Conservation (phyloP, 106 monocot species). For the Apostasia shenzhenica region DNA sequence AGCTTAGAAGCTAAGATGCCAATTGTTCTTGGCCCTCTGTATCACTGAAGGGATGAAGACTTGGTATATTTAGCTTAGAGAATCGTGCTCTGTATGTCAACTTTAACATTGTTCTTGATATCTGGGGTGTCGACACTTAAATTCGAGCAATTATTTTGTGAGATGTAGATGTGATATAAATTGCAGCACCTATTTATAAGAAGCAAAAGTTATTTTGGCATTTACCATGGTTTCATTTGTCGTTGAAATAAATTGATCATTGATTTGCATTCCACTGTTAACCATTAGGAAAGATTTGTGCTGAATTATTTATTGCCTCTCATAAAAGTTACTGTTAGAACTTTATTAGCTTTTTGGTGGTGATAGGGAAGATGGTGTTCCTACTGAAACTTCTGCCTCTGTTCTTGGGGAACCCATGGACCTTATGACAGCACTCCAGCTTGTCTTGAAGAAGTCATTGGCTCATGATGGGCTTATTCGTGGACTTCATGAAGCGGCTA, state of each 20-base stretch:
- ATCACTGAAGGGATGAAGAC: no score
- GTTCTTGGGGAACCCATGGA: conserved; percentile 71
- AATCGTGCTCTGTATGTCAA: no score
- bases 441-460: conserved; percentile 55
- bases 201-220: no score
- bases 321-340: neutral
- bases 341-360: neutral
- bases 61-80: no score
- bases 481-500: conserved; percentile 61
- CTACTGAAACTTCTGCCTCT: conserved; percentile 21
- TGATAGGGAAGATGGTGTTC: conserved; percentile 35
- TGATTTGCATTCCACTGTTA: neutral
- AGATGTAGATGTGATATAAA: no score
- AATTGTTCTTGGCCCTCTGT: no score
- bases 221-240: no score
- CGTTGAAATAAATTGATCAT: neutral
- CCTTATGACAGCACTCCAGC: conserved; percentile 61
- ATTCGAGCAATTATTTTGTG: no score
- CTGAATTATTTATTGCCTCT: neutral
- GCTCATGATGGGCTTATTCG: conserved; percentile 58
- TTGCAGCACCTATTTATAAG: no score
- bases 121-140: no score
- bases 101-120: no score
- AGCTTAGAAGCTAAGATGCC: no score
- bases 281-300: neutral